phyloP scores from a whole-genome alignment of 169 alveolate species.

The Plasmodium adleri region DNA sequence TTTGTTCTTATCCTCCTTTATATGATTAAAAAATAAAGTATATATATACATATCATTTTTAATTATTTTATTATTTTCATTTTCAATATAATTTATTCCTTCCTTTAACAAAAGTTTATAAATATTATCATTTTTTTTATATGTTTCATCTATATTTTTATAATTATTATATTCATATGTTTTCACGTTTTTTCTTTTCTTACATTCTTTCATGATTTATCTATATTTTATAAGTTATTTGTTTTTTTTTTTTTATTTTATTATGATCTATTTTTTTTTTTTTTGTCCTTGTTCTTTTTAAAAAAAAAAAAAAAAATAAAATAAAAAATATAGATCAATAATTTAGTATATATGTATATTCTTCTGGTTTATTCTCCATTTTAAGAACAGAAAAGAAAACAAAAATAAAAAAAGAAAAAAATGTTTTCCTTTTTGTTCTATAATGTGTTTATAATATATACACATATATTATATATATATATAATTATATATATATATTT shows the following conservation, averaged over 20 bases:
- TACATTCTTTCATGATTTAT: constrained; percentile 15
- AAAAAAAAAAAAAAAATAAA: no score
- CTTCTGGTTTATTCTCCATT: no score
- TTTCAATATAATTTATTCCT: constrained; percentile 57
- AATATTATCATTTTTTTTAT: constrained; percentile 12
- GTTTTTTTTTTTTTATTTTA: not conserved
- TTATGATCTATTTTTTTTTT: no score
- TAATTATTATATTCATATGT: not conserved
- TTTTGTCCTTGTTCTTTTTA: no score
- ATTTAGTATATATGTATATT: no score
- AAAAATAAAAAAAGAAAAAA: no score
- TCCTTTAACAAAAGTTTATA: constrained; percentile 38
- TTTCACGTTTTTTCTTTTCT: not conserved
- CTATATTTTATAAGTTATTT: not conserved
- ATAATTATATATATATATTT: no score
- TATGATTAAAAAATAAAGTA: constrained; percentile 25
- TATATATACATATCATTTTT: constrained; percentile 30
- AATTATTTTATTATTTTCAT: constrained; percentile 33
- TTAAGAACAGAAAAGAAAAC: no score
- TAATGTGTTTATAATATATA: no score
- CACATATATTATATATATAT: no score
- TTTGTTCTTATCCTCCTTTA: not conserved
- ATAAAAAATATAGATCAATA: no score
- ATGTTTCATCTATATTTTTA: not conserved
- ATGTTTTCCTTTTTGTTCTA: no score